Conservation (phyloP, 2,329 filamentous ascomycete genomes). For the Ceratocystiopsis sp. region DNA sequence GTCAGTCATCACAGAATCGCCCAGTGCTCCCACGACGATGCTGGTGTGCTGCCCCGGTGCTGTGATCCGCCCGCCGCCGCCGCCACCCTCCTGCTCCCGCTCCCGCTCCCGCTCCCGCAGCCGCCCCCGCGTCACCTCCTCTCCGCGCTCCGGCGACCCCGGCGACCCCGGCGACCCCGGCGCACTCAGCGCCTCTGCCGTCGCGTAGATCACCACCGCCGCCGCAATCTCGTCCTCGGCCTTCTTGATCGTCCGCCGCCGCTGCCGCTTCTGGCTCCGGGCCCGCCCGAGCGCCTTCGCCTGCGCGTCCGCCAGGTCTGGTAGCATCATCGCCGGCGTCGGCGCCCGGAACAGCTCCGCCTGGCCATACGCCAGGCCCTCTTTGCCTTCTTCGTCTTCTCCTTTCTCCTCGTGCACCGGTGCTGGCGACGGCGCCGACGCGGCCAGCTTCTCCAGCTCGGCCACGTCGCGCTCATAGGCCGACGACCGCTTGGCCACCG, state of each 20-base stretch:
- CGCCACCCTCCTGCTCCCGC: conserved; percentile 8
- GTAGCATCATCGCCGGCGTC: conserved; percentile 31
- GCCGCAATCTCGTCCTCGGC: conserved; percentile 36
- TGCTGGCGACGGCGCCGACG: conserved; percentile 1
- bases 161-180: conserved; percentile 19
- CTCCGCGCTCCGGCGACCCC: conserved; percentile 6
- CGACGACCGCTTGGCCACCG: background rate
- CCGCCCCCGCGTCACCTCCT: background rate
- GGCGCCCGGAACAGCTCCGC: conserved; percentile 19
- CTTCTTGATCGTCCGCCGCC: conserved; percentile 25
- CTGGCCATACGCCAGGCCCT: background rate
- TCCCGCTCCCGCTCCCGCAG: background rate
- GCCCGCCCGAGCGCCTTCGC: conserved; percentile 23
- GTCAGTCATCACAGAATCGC: conserved; percentile 37
- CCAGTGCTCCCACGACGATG: conserved; percentile 17
- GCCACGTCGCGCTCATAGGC: conserved; percentile 1
- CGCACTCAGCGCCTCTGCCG: conserved; percentile 29
- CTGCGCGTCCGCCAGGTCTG: conserved; percentile 22
- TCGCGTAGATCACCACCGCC: conserved; percentile 35
- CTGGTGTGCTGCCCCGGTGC: conserved; percentile 14
- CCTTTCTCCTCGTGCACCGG: conserved; percentile 1
- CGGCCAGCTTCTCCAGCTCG: conserved; percentile 4
- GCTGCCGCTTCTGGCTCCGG: conserved; percentile 26
- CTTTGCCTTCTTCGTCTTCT: no score
- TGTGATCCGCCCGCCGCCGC: conserved; percentile 13